Conservation (phyloP, 179 eudicot genomes). For the Beta corolliflora region DNA sequence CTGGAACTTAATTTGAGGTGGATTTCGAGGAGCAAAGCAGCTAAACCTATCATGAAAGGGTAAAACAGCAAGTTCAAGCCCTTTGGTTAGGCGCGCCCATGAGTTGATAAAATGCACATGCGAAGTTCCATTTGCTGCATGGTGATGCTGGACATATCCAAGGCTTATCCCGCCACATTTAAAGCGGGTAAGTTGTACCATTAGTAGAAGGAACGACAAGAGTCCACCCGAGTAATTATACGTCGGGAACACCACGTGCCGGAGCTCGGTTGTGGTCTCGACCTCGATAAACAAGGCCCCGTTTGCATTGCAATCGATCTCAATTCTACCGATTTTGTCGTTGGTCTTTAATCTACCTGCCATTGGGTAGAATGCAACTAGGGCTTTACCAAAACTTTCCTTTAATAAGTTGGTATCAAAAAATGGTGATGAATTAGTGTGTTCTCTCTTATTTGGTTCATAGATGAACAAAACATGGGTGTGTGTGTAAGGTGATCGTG, state of each 20-base stretch:
- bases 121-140: constrained; percentile 68
- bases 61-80: constrained; percentile 58
- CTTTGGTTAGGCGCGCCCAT: constrained; percentile 75
- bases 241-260: constrained; percentile 17
- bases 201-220: constrained; percentile 3
- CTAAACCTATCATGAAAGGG: constrained; percentile 64
- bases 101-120: constrained; percentile 67
- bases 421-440: not conserved
- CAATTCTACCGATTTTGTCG: not conserved
- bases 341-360: constrained; percentile 18
- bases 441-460: not conserved
- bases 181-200: constrained; percentile 64
- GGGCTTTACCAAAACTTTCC: not conserved
- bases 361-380: constrained; percentile 24
- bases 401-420: not conserved
- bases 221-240: constrained; percentile 16
- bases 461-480: constrained; percentile 14
- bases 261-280: constrained; percentile 4
- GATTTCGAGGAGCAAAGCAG: constrained; percentile 59
- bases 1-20: constrained; percentile 58
- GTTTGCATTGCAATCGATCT: constrained; percentile 19
- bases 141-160: constrained; percentile 75
- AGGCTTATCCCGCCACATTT: constrained; percentile 79
- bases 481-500: constrained; percentile 22
- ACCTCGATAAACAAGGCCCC: constrained; percentile 22